Percentiles rank a stretch among this genome's conserved stretches.
These are phyloP conservation scores for Corynespora cassiicola DNA, from an alignment of 2,329 filamentous ascomycete species.

Conservation along the genomic window DNA sequence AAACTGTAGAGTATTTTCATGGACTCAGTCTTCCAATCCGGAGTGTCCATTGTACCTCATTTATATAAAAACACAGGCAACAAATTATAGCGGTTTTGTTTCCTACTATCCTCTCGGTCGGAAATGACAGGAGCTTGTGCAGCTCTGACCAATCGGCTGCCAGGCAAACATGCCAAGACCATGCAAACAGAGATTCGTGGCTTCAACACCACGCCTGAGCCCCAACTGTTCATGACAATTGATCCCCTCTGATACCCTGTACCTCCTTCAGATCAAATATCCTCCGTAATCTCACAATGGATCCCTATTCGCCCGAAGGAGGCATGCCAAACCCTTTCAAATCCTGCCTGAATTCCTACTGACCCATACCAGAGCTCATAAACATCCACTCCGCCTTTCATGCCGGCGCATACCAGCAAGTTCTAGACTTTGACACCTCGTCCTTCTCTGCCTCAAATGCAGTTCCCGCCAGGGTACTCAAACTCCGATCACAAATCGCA, in stretches of 20 bases:
- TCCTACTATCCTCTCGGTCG: too few relatives aligned
- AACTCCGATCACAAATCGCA: slow-evolving; percentile 82
- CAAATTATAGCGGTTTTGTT: too few relatives aligned
- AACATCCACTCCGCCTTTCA: slow-evolving; percentile 72
- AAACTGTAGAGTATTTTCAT: slow-evolving; percentile 25
- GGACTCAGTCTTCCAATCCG: too few relatives aligned
- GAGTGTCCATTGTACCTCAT: not conserved
- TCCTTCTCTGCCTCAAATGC: slow-evolving; percentile 80
- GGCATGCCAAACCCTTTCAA: slow-evolving; percentile 48
- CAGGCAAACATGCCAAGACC: slow-evolving; percentile 33
- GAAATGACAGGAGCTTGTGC: too few relatives aligned
- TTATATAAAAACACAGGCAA: too few relatives aligned
- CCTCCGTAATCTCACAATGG: slow-evolving; percentile 37
- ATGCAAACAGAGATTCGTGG: slow-evolving; percentile 34
- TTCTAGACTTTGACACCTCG: slow-evolving; percentile 83
- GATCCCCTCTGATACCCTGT: slow-evolving; percentile 1
- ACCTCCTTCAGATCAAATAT: not conserved
- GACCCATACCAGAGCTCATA: slow-evolving; percentile 61
- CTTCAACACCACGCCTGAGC: slow-evolving; percentile 30
- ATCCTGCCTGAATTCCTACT: slow-evolving; percentile 13
- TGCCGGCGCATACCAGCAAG: slow-evolving; percentile 83
- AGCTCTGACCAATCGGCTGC: slow-evolving; percentile 30
- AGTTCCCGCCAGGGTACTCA: slow-evolving; percentile 76
- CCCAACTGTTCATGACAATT: too few relatives aligned
- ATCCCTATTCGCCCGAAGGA: slow-evolving; percentile 70